Evolutionary conservation across 2,329 filamentous ascomycete species (phyloP).

Genomic region (Lecanicillium sp.): DNA sequence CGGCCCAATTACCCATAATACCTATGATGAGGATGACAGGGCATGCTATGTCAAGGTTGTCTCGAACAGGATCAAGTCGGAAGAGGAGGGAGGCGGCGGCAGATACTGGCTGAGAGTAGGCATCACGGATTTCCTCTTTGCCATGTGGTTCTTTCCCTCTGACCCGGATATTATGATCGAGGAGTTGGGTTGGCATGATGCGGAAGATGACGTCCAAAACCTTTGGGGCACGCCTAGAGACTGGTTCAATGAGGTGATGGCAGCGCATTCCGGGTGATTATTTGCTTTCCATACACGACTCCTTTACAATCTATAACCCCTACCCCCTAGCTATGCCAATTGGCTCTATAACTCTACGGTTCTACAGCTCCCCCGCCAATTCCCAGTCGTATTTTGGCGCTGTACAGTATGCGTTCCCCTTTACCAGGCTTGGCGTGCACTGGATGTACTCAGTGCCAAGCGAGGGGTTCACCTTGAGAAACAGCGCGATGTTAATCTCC

Average conservation of each 20-base stretch:
- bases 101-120: constrained; percentile 12
- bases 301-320: too few species aligned
- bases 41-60: constrained; percentile 13
- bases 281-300: too few species aligned
- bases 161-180: constrained; percentile 11
- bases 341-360: too few species aligned
- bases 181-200: constrained; percentile 11
- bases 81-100: constrained; percentile 2
- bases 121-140: constrained; percentile 10
- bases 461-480: too few species aligned
- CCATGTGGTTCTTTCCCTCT: constrained; percentile 9
- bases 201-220: constrained; percentile 10
- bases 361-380: too few species aligned
- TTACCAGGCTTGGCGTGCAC: too few species aligned
- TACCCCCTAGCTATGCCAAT: too few species aligned
- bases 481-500: too few species aligned
- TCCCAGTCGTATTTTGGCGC: too few species aligned
- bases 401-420: too few species aligned
- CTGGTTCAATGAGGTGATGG: constrained; percentile 5
- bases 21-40: constrained; percentile 1
- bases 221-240: constrained; percentile 13
- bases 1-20: background rate
- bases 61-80: constrained; percentile 8
- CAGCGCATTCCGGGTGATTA: too few species aligned
- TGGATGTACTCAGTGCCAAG: too few species aligned